Conservation (phyloP, 2,329 filamentous ascomycete species). For the Penicillium sp. region DNA sequence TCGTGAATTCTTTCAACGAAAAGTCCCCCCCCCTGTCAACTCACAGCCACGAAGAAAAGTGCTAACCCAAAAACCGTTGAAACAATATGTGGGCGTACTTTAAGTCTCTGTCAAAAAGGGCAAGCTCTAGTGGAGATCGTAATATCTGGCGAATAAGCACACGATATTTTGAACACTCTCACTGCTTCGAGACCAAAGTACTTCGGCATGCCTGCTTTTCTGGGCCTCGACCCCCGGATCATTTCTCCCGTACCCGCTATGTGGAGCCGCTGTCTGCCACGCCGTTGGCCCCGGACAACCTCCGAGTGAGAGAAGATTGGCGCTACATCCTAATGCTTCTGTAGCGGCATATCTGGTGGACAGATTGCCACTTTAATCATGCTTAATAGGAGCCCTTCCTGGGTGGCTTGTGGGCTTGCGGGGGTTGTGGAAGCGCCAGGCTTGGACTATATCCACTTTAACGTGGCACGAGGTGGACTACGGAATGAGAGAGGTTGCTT, state of each 20-base stretch:
- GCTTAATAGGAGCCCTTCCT: neutral
- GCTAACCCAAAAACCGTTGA: neutral
- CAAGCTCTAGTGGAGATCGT: neutral
- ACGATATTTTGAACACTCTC: neutral
- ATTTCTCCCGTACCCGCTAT: neutral
- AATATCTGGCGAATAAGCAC: neutral
- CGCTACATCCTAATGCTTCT: neutral
- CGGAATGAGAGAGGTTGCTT: neutral
- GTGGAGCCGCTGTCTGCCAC: neutral
- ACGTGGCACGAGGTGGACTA: neutral
- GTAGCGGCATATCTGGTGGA: neutral
- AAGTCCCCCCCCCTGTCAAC: neutral
- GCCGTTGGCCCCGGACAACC: conserved; percentile 2
- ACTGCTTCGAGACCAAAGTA: neutral
- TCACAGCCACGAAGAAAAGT: neutral
- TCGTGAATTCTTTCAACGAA: neutral
- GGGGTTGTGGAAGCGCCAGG: neutral
- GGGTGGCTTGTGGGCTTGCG: neutral
- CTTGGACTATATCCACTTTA: neutral
- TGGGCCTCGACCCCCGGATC: neutral
- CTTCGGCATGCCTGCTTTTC: neutral
- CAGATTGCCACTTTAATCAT: neutral
- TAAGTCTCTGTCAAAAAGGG: neutral
- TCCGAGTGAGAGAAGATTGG: neutral
- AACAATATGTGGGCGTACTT: neutral